Evolutionary conservation across 2,329 filamentous ascomycete species (phyloP).

Genomic region (Fonsecaea erecta): DNA sequence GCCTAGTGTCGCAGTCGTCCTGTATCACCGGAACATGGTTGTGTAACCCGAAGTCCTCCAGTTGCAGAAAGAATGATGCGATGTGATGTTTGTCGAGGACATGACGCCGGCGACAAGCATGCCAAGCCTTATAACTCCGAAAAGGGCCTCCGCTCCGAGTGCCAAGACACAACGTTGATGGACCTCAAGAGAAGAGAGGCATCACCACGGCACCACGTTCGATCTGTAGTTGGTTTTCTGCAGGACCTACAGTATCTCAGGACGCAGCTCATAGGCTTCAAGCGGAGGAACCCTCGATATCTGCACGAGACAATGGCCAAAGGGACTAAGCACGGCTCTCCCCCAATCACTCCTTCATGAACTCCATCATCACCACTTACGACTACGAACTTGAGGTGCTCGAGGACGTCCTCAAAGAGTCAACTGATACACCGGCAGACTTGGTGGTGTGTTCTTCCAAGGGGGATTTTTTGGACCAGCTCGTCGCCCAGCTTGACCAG

Average conservation of each 20-base stretch:
- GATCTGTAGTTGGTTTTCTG: neutral
- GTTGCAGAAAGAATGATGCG: neutral
- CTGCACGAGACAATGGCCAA: conserved; percentile 1
- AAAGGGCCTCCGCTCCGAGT: neutral
- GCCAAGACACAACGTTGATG: conserved; percentile 4
- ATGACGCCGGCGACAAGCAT: neutral
- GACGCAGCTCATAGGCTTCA: neutral
- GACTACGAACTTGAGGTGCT: conserved; percentile 63
- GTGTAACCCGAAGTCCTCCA: conserved; percentile 6
- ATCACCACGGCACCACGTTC: no score
- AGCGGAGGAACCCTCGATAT: neutral
- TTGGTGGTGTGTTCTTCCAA: conserved; percentile 73
- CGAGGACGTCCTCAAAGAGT: conserved; percentile 61
- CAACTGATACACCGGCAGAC: conserved; percentile 63
- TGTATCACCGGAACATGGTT: conserved; percentile 10
- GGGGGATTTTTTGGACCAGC: conserved; percentile 65
- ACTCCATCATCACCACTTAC: conserved; percentile 39
- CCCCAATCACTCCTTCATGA: conserved; percentile 11
- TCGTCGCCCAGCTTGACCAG: conserved; percentile 56
- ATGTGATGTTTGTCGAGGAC: neutral
- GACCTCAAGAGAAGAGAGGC: neutral
- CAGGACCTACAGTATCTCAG: neutral
- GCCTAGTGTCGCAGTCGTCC: neutral
- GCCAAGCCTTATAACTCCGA: neutral
- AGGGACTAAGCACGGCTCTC: neutral